phyloP scores from a whole-genome alignment of 257 asterid species.

The Verbena officinalis region DNA sequence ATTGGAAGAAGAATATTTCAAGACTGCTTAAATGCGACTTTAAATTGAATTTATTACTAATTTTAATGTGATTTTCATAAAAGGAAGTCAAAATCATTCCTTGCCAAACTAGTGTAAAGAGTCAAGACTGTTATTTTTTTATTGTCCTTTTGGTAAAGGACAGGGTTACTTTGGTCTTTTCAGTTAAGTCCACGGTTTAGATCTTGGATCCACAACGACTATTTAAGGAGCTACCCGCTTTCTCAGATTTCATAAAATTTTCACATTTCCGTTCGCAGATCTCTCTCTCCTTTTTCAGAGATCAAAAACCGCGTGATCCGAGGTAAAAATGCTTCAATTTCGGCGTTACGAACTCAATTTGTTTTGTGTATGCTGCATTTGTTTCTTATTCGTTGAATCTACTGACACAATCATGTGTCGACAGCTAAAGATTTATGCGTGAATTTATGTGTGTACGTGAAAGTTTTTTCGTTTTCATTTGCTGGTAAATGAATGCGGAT shows the following conservation, averaged over 20 bases:
- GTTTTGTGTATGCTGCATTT: neutral
- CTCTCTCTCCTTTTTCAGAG: constrained; percentile 21
- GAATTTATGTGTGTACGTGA: constrained; percentile 21
- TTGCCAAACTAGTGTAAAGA: constrained; percentile 15
- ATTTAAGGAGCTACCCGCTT: constrained; percentile 47
- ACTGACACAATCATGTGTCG: constrained; percentile 22
- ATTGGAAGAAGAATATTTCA: no score
- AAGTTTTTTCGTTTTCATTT: constrained; percentile 4
- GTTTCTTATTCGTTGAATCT: neutral
- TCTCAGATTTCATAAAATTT: constrained; percentile 28
- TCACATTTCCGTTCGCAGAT: constrained; percentile 20
- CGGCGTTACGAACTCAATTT: neutral
- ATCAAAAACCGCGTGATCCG: constrained; percentile 25
- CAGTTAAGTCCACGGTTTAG: constrained; percentile 26
- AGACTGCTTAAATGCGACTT: no score
- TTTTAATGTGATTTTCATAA: neutral
- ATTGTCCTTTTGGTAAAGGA: neutral
- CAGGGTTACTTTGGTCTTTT: constrained; percentile 32
- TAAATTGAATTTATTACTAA: no score
- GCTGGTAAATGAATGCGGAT: constrained; percentile 7
- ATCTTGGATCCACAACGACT: constrained; percentile 45
- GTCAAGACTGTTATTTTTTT: neutral
- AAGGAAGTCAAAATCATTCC: neutral
- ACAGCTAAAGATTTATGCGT: constrained; percentile 12
- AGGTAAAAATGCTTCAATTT: constrained; percentile 33